A percentile compares a stretch with the other conserved stretches of the same genome.
Evolutionary conservation across 2,329 filamentous ascomycete species (phyloP).

Genomic region (Cladophialophora exuberans): DNA sequence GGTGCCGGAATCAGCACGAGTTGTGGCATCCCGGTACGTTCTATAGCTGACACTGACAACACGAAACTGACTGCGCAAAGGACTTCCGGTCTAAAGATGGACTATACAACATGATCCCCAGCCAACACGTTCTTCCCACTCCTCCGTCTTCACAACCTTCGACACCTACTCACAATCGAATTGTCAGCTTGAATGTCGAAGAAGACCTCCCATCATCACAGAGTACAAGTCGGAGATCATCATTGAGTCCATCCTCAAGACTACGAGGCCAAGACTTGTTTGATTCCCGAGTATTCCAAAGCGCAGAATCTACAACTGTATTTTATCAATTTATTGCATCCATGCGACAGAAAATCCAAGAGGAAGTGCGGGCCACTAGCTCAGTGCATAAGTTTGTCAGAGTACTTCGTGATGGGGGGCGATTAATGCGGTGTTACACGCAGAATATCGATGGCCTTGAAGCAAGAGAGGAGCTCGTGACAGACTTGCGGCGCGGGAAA

Average conservation of each 20-base stretch:
- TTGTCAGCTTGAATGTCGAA: slow-evolving; percentile 47
- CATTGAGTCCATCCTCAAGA: slow-evolving; percentile 40
- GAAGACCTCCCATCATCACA: slow-evolving; percentile 49
- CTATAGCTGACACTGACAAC: not conserved
- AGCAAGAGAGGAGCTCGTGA: slow-evolving; percentile 69
- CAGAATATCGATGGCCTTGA: slow-evolving; percentile 78
- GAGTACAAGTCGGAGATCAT: slow-evolving; percentile 41
- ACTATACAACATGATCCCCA: slow-evolving; percentile 71
- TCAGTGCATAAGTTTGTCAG: slow-evolving; percentile 70
- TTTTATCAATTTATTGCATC: slow-evolving; percentile 75
- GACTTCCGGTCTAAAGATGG: slow-evolving; percentile 58
- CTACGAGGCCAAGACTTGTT: slow-evolving; percentile 74
- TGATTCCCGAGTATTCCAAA: slow-evolving; percentile 70
- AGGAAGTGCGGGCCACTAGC: slow-evolving; percentile 63
- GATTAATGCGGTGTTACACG: slow-evolving; percentile 72
- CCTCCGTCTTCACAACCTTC: slow-evolving; percentile 27
- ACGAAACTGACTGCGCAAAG: slow-evolving; percentile 21
- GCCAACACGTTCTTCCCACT: slow-evolving; percentile 48
- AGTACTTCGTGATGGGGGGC: slow-evolving; percentile 67
- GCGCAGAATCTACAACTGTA: slow-evolving; percentile 68
- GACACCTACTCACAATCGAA: slow-evolving; percentile 27
- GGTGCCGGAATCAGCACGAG: slow-evolving; percentile 77
- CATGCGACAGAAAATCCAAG: slow-evolving; percentile 64
- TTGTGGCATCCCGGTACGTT: slow-evolving; percentile 70
- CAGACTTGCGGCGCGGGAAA: slow-evolving; percentile 63